These are phyloP conservation scores for Eucalyptus sp. DNA, from an alignment of 345 rosid species.

Conservation along the genomic window DNA sequence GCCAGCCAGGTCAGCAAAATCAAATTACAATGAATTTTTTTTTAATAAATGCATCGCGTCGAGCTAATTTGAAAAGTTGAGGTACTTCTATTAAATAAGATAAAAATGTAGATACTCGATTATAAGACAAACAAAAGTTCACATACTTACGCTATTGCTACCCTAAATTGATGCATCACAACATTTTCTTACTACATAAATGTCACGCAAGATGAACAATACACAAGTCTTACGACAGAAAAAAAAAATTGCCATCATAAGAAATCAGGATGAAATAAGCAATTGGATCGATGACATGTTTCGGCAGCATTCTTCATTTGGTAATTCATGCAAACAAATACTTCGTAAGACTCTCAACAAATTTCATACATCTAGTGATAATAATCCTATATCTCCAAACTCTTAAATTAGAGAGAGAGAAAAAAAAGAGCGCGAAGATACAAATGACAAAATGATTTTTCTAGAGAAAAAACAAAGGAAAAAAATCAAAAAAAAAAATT, in stretches of 20 bases:
- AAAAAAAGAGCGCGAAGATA: accelerated
- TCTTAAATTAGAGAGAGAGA: too few relatives aligned
- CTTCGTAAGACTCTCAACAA: too few relatives aligned
- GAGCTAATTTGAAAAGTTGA: neutral
- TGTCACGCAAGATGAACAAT: too few relatives aligned
- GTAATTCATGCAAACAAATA: too few relatives aligned
- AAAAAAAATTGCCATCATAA: too few relatives aligned
- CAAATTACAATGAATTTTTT: neutral
- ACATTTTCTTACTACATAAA: neutral
- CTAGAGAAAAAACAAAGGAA: too few relatives aligned
- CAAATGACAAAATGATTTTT: too few relatives aligned
- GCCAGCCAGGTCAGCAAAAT: neutral
- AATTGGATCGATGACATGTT: too few relatives aligned
- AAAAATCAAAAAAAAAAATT: too few relatives aligned
- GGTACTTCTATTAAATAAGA: neutral
- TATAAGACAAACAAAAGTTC: neutral
- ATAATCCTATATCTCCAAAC: too few relatives aligned
- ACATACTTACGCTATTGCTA: neutral
- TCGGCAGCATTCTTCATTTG: accelerated
- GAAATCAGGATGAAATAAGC: too few relatives aligned
- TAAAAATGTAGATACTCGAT: accelerated
- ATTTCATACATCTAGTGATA: too few relatives aligned
- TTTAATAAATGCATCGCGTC: neutral
- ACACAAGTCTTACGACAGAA: neutral
- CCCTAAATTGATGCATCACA: neutral